Evolutionary conservation across 1,139 yeast species (phyloP), one percentile per base, ranked within the genome.

Genomic region (Blastobotrys malaysiensis): DNA sequence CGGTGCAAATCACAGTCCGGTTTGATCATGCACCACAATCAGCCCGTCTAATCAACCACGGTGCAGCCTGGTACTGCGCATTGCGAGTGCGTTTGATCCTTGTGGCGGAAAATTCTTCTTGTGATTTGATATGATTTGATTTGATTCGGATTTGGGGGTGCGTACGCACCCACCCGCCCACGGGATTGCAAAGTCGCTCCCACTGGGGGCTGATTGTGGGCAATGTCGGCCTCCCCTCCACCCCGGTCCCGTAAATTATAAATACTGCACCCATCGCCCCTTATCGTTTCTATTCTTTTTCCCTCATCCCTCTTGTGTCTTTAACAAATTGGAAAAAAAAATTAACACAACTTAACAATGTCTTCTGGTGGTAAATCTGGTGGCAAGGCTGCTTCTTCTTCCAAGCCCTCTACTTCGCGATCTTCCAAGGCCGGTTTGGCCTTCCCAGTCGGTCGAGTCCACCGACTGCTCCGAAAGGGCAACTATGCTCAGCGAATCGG

Each of bases 361-460:
- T 90, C 89, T 97, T 88, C 97, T 74, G 97, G 97, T 76, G 97
- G 97, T 77, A 91, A 91, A 86, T 73, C 77, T 62, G 97, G 97
- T 77, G 91, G 91, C 71, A 90, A 90, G 80, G 96, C 97, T 73
- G 95, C 96, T 70, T 71, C 77, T 58, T 79, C 95, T 66, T 91
- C 90, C 74, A 91, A 91, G 79, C 90, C 95, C 69, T 86, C 97
- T 70, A 93, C 95, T 77, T 87, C 97, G 57, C 90, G 98, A 84
- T 91, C 98, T 67, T 86, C 97, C 62, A 91, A 89, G 81, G 98
- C 98, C 73, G 98, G 97, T 76, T 84, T 91, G 74, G 88, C 96
- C 69, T 91, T 93, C 95, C 98, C 98, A 78, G 98, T 93, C 67
- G 98, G 98, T 77, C 93, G 98, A 86, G 95, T 91, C 65, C 98